Evolutionary conservation across 2,329 filamentous ascomycete genomes (phyloP), one percentile per base, ranked within the genome.

Genomic region (Pseudogymnoascus sp.): DNA sequence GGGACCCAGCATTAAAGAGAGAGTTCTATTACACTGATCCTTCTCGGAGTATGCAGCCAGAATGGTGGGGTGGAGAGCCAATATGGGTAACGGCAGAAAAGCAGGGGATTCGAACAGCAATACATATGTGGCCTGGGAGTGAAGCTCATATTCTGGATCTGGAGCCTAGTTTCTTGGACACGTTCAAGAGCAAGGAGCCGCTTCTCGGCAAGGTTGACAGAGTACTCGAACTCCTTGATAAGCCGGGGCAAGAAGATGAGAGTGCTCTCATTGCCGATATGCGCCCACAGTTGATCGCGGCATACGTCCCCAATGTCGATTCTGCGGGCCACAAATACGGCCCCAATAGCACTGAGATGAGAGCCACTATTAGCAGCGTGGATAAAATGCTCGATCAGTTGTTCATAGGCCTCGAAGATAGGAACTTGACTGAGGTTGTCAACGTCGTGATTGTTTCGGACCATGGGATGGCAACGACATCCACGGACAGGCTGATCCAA

Each of bases 51-150:
- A 83, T 96, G 75, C 85, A 93, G 67, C 79, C 89, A 0, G 90
- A 93, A 72, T 99, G 94, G 93, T 99, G 94, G 93, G 37, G 35
- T 31, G 94, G 92, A 2, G 92, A 97, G 72, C 94, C 94, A 0
- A 80, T 99, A 31, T 99, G 94, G 94, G 87, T 88, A 27, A 95
- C 93, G 1, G 93, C 93, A 4, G 94, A 97, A 77, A 84, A 83
- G 62, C 88, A 91, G 67, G 88, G 88, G 5, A 79, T 95, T 33
- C 83, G 84, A 62, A 86, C 87, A 31, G 94, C 91, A 0, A 86
- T 99, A 27, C 94, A 99, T 73, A 99, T 99, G 94, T 99, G 94
- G 94, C 94, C 94, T 1, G 94, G 94, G 1, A 95, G 90, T 45
- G 94, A 99, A 76, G 92, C 92, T 5, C 87, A 91, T 72, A 88